Conservation (phyloP, 2,329 filamentous ascomycete species). For the Fusarium nodosum region DNA sequence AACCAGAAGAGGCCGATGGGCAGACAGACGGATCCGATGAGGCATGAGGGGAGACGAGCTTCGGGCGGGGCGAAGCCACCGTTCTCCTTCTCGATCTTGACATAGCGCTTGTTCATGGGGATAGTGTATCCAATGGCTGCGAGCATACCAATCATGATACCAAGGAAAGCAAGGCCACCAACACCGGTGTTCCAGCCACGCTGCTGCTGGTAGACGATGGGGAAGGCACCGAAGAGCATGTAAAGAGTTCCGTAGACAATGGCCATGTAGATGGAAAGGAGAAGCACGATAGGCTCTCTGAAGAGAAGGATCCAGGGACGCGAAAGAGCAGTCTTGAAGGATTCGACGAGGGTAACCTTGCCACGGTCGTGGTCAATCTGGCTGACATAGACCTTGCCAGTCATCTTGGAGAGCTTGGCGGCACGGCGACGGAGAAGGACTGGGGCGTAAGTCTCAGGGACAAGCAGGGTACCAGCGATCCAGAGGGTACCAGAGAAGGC, state of each 20-base stretch:
- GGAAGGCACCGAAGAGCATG: constrained; percentile 78
- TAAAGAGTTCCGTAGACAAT: constrained; percentile 79
- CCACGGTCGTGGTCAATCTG: constrained; percentile 52
- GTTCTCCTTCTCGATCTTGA: constrained; percentile 35
- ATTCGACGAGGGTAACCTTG: constrained; percentile 51
- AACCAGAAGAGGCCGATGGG: constrained; percentile 67
- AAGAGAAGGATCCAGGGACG: constrained; percentile 60
- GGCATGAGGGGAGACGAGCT: constrained; percentile 37
- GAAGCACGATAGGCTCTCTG: constrained; percentile 82
- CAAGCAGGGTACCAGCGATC: constrained; percentile 80
- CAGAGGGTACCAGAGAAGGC: constrained; percentile 76
- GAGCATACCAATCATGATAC: constrained; percentile 45
- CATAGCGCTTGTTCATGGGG: constrained; percentile 39
- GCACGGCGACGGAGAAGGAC: constrained; percentile 68
- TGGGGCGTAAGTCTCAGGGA: constrained; percentile 87
- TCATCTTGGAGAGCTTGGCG: constrained; percentile 40
- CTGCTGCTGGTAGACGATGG: constrained; percentile 73
- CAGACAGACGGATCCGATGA: constrained; percentile 28
- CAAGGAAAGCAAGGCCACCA: constrained; percentile 38
- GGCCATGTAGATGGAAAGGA: constrained; percentile 85
- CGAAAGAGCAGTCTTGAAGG: constrained; percentile 77
- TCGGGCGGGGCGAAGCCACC: constrained; percentile 39
- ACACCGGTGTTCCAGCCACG: constrained; percentile 41
- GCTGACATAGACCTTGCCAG: constrained; percentile 38
- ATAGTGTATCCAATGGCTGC: constrained; percentile 35